These are phyloP conservation scores for Chlorociboria aeruginascens DNA, from an alignment of 495 filamentous ascomycete genomes.

Conservation along the genomic window DNA sequence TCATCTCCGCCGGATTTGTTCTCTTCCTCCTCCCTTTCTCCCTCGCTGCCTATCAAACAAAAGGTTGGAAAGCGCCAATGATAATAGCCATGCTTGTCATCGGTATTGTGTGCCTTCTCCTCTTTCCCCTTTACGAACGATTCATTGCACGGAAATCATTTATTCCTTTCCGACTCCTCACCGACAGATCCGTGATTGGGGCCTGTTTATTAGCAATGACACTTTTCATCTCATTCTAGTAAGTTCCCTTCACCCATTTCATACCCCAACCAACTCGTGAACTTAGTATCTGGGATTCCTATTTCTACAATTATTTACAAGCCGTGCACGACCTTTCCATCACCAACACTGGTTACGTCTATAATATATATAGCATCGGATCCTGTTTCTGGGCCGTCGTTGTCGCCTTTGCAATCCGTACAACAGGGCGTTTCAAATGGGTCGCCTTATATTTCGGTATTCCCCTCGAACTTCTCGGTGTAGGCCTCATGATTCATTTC, in stretches of 20 bases:
- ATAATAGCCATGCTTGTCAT: conserved; percentile 49
- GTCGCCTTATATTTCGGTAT: conserved; percentile 32
- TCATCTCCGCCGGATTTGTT: conserved; percentile 42
- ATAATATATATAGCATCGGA: conserved; percentile 57
- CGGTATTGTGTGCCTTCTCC: conserved; percentile 38
- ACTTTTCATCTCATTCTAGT: conserved; percentile 50
- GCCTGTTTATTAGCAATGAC: conserved; percentile 40
- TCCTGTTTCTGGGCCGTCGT: conserved; percentile 53
- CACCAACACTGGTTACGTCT: conserved; percentile 48
- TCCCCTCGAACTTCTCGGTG: conserved; percentile 51
- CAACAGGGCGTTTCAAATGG: conserved; percentile 42
- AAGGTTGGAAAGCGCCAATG: conserved; percentile 34
- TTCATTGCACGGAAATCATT: conserved; percentile 41
- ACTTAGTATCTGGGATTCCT: conserved; percentile 41
- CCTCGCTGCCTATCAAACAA: conserved; percentile 33
- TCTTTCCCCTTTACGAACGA: conserved; percentile 46
- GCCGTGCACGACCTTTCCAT: conserved; percentile 53
- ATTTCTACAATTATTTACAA: conserved; percentile 56
- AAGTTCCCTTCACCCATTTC: conserved; percentile 24
- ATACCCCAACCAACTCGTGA: conserved; percentile 16
- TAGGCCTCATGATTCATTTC: conserved; percentile 68
- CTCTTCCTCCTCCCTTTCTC: conserved; percentile 55
- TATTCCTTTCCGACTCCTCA: conserved; percentile 44
- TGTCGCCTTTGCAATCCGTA: conserved; percentile 33
- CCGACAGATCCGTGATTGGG: conserved; percentile 45